Percentiles rank a stretch among this genome's conserved stretches.
Evolutionary conservation across 108 stramenopile species (phyloP).

Genomic region (Craspedostauros australis): DNA sequence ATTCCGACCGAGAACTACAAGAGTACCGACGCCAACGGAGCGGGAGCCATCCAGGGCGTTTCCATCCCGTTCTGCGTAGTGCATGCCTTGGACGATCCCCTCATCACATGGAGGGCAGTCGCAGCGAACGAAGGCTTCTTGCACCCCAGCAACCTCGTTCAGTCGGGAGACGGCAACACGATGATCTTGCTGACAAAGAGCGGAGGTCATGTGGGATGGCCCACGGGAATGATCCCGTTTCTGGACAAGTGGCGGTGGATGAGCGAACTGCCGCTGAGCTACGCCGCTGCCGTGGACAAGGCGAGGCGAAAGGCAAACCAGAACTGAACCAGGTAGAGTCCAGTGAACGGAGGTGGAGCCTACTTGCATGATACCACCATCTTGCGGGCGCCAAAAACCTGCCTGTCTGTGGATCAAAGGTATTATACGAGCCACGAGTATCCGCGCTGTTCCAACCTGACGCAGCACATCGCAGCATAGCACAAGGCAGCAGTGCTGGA

Average conservation of each 20-base stretch:
- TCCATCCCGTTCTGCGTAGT: constrained; percentile 62
- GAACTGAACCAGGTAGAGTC: too few relatives aligned
- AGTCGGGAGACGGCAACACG: constrained; percentile 57
- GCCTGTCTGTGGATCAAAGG: too few relatives aligned
- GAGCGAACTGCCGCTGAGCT: constrained; percentile 52
- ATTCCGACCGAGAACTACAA: constrained; percentile 30
- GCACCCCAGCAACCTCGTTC: constrained; percentile 44
- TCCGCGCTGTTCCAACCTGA: too few relatives aligned
- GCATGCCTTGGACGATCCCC: constrained; percentile 76
- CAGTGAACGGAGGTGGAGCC: too few relatives aligned
- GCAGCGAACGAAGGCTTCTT: constrained; percentile 40
- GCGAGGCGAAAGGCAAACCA: constrained; percentile 11
- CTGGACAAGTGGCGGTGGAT: constrained; percentile 70
- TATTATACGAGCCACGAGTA: too few relatives aligned
- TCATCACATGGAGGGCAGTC: constrained; percentile 66
- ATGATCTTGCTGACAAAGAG: constrained; percentile 68
- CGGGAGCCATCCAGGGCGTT: constrained; percentile 53
- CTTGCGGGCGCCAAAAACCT: too few relatives aligned
- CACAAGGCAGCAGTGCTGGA: too few relatives aligned
- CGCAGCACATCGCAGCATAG: too few relatives aligned
- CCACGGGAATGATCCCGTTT: constrained; percentile 48
- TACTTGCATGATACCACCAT: too few relatives aligned
- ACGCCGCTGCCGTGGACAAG: constrained; percentile 44
- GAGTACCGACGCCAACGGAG: neutral
- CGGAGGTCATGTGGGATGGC: constrained; percentile 86